A percentile compares a stretch with the other conserved stretches of the same genome.
phyloP scores from a whole-genome alignment of 495 filamentous ascomycete species.

The Neurospora terricola region DNA sequence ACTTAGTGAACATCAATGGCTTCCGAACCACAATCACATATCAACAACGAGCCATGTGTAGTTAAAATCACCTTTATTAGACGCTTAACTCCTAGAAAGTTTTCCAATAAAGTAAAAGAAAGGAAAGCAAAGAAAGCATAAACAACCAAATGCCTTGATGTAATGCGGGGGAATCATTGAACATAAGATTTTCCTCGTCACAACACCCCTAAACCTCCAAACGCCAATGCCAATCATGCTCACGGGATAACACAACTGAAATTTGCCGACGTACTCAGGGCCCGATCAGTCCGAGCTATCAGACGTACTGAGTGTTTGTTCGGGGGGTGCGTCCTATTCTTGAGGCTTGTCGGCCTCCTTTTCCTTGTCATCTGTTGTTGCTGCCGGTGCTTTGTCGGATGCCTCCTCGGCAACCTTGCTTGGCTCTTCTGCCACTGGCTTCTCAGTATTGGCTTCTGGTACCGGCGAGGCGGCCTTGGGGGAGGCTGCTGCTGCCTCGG shows the following conservation, averaged over 20 bases:
- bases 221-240: neutral
- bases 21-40: neutral
- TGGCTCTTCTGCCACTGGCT: neutral
- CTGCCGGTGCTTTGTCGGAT: neutral
- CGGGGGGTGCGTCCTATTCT: neutral
- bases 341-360: constrained; percentile 1
- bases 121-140: neutral
- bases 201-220: neutral
- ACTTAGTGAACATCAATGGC: neutral
- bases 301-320: neutral
- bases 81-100: neutral
- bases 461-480: neutral
- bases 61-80: neutral
- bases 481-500: neutral
- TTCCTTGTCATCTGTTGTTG: constrained; percentile 2
- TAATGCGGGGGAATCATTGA: neutral
- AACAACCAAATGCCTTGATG: neutral
- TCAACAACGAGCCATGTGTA: neutral
- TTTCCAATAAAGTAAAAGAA: neutral
- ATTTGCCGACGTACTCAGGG: neutral
- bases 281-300: neutral
- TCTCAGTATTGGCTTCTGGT: neutral
- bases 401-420: neutral
- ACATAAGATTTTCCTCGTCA: neutral
- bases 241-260: neutral